These are phyloP conservation scores for Lactifluus volemus DNA, from an alignment of 768 basidiomycete genomes.

Conservation along the genomic window DNA sequence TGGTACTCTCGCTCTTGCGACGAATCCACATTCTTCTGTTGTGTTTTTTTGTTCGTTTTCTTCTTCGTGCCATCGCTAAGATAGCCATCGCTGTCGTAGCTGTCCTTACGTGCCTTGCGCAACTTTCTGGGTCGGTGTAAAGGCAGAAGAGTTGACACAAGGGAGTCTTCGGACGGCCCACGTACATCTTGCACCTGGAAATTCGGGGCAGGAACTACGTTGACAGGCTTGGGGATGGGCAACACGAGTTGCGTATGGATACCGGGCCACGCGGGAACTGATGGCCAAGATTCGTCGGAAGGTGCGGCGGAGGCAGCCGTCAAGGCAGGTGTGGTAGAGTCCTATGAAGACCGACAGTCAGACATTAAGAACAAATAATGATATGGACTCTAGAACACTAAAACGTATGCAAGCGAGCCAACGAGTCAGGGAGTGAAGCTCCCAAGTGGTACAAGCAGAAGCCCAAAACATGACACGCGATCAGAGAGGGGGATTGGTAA, in stretches of 20 bases:
- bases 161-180: constrained; percentile 1
- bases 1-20: constrained; percentile 25
- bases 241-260: constrained; percentile 7
- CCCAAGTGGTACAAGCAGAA: not conserved
- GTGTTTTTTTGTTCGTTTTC: constrained; percentile 22
- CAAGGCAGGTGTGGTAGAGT: constrained; percentile 27
- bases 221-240: not conserved
- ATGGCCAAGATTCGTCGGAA: constrained; percentile 35
- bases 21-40: constrained; percentile 19
- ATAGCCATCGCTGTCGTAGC: constrained; percentile 27
- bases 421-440: not conserved
- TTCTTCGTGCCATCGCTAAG: constrained; percentile 24
- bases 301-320: constrained; percentile 35
- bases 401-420: not conserved
- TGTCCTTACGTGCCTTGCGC: constrained; percentile 22
- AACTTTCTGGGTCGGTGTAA: constrained; percentile 23
- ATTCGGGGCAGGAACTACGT: not conserved
- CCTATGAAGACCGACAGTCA: constrained; percentile 15
- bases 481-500: not conserved
- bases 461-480: not conserved
- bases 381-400: not conserved
- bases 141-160: not conserved
- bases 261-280: constrained; percentile 18
- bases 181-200: not conserved
- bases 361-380: not conserved